Conservation (phyloP, 371 early-diverging fungal species). For the Syncephalis fuscata region DNA sequence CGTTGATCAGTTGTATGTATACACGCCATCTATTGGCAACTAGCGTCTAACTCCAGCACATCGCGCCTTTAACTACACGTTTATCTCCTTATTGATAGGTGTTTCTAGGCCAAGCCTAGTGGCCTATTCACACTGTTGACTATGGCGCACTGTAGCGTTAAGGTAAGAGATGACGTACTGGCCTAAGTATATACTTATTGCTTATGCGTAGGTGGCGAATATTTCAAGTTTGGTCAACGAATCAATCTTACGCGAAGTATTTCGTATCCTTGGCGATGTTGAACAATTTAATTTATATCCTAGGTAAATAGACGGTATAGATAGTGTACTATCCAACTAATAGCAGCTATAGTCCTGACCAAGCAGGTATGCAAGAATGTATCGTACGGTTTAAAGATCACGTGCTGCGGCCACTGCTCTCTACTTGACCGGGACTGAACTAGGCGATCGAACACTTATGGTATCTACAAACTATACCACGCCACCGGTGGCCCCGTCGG, state of each 20-base stretch:
- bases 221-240: conserved; percentile 24
- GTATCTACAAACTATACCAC: conserved; percentile 14
- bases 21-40: no score
- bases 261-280: conserved; percentile 24
- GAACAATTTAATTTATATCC: conserved; percentile 14
- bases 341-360: conserved; percentile 11
- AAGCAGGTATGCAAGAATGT: conserved; percentile 28
- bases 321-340: neutral
- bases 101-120: no score
- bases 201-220: conserved; percentile 20
- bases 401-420: conserved; percentile 23
- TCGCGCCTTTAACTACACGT: no score
- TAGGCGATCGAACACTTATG: conserved; percentile 36
- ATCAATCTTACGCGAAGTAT: conserved; percentile 20
- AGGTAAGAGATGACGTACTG: no score
- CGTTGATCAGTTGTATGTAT: no score
- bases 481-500: conserved; percentile 1
- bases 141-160: no score
- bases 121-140: no score
- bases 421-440: conserved; percentile 37
- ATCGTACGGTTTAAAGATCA: conserved; percentile 24
- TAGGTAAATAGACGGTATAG: conserved; percentile 6
- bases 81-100: no score
- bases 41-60: no score
- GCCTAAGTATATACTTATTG: no score